These are phyloP conservation scores for Barnettozyma hawaiiensis DNA, from an alignment of 1,139 yeast species.

Conservation along the genomic window DNA sequence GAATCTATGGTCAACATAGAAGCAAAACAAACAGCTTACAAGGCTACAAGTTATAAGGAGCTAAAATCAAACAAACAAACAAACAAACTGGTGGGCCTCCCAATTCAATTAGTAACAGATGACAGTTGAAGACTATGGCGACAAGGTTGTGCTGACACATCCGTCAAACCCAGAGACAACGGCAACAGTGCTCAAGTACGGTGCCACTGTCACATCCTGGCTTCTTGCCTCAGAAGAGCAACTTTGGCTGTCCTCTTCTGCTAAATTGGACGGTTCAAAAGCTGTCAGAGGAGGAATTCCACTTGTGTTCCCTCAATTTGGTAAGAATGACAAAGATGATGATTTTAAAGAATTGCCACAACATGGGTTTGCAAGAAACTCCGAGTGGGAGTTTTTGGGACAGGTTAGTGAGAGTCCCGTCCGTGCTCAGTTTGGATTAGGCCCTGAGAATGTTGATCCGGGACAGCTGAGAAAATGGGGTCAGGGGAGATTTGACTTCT, in stretches of 20 bases:
- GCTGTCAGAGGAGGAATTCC: constrained; percentile 98
- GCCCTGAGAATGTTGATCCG: constrained; percentile 70
- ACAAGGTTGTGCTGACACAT: constrained; percentile 54
- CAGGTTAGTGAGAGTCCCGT: constrained; percentile 57
- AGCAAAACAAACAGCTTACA: too few relatives aligned
- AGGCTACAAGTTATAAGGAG: too few relatives aligned
- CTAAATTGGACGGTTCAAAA: constrained; percentile 81
- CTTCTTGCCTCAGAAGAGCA: constrained; percentile 63
- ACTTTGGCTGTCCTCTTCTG: constrained; percentile 64
- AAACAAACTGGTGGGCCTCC: too few relatives aligned
- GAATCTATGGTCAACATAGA: too few relatives aligned
- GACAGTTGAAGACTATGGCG: constrained; percentile 52
- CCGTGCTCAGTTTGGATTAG: constrained; percentile 82
- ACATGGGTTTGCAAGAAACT: constrained; percentile 92
- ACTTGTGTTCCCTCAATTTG: constrained; percentile 91
- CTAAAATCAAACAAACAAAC: too few relatives aligned
- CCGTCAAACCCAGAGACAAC: constrained; percentile 48
- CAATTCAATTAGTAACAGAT: too few relatives aligned
- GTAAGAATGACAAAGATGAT: constrained; percentile 49
- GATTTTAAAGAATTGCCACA: constrained; percentile 59
- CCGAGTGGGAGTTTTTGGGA: constrained; percentile 90
- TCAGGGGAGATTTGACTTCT: constrained; percentile 51
- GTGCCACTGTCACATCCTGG: constrained; percentile 91
- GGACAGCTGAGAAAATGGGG: constrained; percentile 55
- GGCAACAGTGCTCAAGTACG: constrained; percentile 69